Percentiles rank a stretch among this genome's conserved stretches.
Evolutionary conservation across 495 filamentous ascomycete species (phyloP).

Genomic region (Recurvomyces mirabilis): DNA sequence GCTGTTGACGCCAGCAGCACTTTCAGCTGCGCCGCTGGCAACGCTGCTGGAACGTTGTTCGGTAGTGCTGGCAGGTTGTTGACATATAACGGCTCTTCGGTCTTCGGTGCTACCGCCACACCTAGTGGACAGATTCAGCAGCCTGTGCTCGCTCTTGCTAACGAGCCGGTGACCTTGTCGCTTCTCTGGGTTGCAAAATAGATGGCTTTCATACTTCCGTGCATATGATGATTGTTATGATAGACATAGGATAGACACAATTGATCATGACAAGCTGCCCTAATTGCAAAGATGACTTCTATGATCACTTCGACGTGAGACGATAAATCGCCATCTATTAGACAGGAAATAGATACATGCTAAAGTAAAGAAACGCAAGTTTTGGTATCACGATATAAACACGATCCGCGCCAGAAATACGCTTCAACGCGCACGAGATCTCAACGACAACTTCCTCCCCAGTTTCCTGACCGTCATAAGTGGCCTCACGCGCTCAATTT

Average conservation of each 20-base stretch:
- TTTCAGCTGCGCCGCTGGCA: background rate
- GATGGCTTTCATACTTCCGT: too few relatives aligned
- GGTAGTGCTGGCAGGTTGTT: background rate
- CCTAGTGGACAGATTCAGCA: too few relatives aligned
- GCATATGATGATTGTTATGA: too few relatives aligned
- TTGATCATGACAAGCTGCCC: too few relatives aligned
- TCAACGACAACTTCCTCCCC: background rate
- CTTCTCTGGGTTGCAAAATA: too few relatives aligned
- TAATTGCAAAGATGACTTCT: too few relatives aligned
- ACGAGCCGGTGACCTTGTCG: too few relatives aligned
- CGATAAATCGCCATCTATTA: too few relatives aligned
- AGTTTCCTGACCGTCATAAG: background rate
- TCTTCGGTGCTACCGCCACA: background rate
- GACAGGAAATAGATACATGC: too few relatives aligned
- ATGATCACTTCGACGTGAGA: too few relatives aligned
- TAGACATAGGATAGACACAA: too few relatives aligned
- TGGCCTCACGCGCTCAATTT: background rate
- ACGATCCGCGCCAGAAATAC: background rate
- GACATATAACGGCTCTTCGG: background rate
- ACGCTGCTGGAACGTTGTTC: background rate
- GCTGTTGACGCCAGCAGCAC: slow-evolving; percentile 8
- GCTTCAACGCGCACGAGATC: background rate
- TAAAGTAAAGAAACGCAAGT: background rate
- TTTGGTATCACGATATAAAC: background rate
- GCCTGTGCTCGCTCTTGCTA: too few relatives aligned